Percentiles rank a stretch among this genome's conserved stretches.
Conservation (phyloP, 179 eudicot species). For the Sideroxylon spinosum region DNA sequence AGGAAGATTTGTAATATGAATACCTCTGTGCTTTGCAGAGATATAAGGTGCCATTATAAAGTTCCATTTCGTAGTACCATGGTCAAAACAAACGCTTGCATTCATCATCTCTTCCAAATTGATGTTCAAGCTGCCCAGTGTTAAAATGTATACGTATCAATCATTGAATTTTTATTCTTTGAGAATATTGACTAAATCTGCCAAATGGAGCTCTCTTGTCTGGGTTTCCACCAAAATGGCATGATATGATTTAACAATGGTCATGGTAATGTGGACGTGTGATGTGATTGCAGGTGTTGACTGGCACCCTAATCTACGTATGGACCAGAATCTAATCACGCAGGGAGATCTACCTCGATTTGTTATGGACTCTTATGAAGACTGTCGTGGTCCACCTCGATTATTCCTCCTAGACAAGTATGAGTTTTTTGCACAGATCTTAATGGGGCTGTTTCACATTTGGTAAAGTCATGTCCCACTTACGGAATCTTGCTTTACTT, state of each 20-base stretch:
- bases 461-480: not conserved
- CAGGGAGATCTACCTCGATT: conserved; percentile 84
- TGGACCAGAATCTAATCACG: conserved; percentile 64
- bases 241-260: not conserved
- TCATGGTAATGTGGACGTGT: conserved; percentile 10
- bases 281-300: conserved; percentile 53
- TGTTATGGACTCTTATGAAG: conserved; percentile 98
- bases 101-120: too few relatives aligned
- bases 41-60: too few relatives aligned
- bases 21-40: too few relatives aligned
- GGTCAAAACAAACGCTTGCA: too few relatives aligned
- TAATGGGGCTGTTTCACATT: not conserved
- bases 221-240: not conserved
- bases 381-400: conserved; percentile 93
- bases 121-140: not conserved
- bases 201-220: conserved; percentile 3
- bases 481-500: not conserved
- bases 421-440: conserved; percentile 13
- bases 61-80: too few relatives aligned
- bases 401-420: conserved; percentile 96
- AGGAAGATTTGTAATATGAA: too few relatives aligned
- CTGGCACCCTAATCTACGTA: conserved; percentile 74
- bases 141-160: not conserved
- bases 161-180: not conserved
- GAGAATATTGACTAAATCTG: not conserved